Evolutionary conservation across 371 early-diverging fungal species (phyloP).

Genomic region (Synchytrium microbalum): DNA sequence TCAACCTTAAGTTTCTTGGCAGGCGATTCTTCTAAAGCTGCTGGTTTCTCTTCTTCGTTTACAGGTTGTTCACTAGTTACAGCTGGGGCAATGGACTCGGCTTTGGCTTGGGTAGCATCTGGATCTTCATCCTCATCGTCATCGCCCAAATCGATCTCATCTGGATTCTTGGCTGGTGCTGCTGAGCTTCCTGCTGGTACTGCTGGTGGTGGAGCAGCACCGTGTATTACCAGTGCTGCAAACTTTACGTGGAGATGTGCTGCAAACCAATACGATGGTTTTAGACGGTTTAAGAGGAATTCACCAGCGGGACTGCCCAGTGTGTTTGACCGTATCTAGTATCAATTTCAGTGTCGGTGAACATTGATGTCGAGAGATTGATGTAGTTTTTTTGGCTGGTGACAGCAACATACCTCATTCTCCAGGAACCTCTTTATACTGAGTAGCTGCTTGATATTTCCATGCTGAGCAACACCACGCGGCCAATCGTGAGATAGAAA

Average conservation of each 20-base stretch:
- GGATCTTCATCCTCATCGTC: conserved; percentile 8
- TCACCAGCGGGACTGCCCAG: conserved; percentile 71
- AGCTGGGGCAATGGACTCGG: too few species aligned
- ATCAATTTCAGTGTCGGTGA: neutral
- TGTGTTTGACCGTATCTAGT: conserved; percentile 49
- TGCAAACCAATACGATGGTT: conserved; percentile 86
- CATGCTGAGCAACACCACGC: conserved; percentile 67
- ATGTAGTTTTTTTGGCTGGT: conserved; percentile 3
- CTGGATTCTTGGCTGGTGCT: conserved; percentile 39
- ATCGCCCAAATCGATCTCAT: conserved; percentile 51
- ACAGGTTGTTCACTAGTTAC: neutral
- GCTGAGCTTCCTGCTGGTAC: conserved; percentile 3
- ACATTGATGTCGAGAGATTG: neutral
- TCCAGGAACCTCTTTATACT: conserved; percentile 59
- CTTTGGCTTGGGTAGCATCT: conserved; percentile 9
- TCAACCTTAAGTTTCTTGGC: too few species aligned
- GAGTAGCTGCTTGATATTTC: conserved; percentile 57
- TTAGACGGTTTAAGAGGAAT: conserved; percentile 55
- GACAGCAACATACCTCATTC: conserved; percentile 50
- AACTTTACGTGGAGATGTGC: conserved; percentile 87
- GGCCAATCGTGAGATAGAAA: conserved; percentile 98
- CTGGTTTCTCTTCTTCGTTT: neutral
- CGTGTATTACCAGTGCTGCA: conserved; percentile 59
- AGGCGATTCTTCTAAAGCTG: too few species aligned
- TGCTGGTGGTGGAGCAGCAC: conserved; percentile 7